These are phyloP conservation scores for Cercospora sp. DNA, from an alignment of 2,329 filamentous ascomycete species.

Conservation along the genomic window DNA sequence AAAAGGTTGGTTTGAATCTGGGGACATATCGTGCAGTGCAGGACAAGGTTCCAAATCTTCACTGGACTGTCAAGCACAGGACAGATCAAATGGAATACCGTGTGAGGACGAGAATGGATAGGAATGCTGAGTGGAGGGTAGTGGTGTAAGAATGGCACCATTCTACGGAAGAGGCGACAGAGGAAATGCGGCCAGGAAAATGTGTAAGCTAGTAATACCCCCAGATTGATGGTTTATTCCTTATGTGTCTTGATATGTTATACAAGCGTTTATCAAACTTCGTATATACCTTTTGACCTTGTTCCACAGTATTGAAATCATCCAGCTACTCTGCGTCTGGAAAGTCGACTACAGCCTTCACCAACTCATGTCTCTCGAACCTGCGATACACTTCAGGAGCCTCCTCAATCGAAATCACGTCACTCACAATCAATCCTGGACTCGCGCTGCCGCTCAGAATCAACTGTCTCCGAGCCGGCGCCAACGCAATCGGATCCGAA, in stretches of 20 bases:
- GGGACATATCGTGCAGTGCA: constrained; percentile 42
- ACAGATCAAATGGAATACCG: constrained; percentile 41
- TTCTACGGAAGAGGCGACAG: neutral
- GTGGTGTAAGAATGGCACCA: neutral
- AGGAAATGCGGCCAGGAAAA: neutral
- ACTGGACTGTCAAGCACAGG: constrained; percentile 47
- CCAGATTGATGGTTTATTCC: neutral
- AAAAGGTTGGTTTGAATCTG: constrained; percentile 42
- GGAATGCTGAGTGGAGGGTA: constrained; percentile 37
- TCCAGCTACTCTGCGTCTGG: neutral
- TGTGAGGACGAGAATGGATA: constrained; percentile 35
- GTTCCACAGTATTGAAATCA: too few relatives aligned
- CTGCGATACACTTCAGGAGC: constrained; percentile 12
- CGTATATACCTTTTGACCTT: too few relatives aligned
- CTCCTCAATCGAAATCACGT: constrained; percentile 18
- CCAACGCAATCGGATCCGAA: neutral
- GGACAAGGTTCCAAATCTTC: constrained; percentile 43
- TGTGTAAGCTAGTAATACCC: neutral
- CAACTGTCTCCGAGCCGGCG: neutral
- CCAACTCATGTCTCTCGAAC: neutral
- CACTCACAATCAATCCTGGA: constrained; percentile 13
- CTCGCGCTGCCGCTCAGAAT: constrained; percentile 10
- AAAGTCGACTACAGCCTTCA: neutral
- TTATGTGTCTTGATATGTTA: neutral
- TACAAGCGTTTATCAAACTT: too few relatives aligned